Evolutionary conservation across 805 yeast genomes (phyloP).

Genomic region (Cyberlindnera japonica): DNA sequence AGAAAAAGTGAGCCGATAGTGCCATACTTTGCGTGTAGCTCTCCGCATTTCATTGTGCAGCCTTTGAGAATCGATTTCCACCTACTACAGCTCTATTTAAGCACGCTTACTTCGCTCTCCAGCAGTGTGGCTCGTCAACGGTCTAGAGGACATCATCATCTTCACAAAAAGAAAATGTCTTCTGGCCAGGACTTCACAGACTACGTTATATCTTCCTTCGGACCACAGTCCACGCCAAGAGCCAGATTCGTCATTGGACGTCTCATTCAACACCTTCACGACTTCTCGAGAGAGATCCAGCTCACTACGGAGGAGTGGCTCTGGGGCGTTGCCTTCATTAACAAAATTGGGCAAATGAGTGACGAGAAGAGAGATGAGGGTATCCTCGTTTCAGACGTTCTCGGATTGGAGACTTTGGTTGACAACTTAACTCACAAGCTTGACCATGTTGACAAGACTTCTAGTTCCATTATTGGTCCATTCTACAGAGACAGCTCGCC

Average conservation of each 20-base stretch:
- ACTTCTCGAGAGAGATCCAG: slow-evolving; percentile 33
- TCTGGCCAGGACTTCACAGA: slow-evolving; percentile 7
- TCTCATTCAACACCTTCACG: slow-evolving; percentile 32
- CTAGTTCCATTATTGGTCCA: slow-evolving; percentile 35
- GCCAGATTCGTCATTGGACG: slow-evolving; percentile 9
- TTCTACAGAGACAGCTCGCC: slow-evolving; percentile 33
- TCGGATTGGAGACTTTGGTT: slow-evolving; percentile 34
- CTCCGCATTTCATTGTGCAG: too few species aligned
- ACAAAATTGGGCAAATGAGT: slow-evolving; percentile 33
- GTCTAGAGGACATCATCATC: too few species aligned
- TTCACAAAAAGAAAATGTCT: neutral
- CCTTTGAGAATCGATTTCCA: too few species aligned
- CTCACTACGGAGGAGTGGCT: slow-evolving; percentile 36
- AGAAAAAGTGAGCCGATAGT: neutral
- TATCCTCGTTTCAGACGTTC: slow-evolving; percentile 33
- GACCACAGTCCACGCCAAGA: slow-evolving; percentile 8
- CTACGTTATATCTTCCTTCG: slow-evolving; percentile 10
- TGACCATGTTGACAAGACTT: slow-evolving; percentile 13
- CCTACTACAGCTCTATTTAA: too few species aligned
- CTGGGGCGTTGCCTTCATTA: slow-evolving; percentile 31
- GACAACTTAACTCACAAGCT: slow-evolving; percentile 30
- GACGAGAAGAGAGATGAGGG: slow-evolving; percentile 32
- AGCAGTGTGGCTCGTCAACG: too few species aligned
- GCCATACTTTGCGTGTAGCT: neutral
- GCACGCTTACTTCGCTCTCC: too few species aligned